phyloP scores from a whole-genome alignment of 768 basidiomycete species.

The Serendipita sp. region DNA sequence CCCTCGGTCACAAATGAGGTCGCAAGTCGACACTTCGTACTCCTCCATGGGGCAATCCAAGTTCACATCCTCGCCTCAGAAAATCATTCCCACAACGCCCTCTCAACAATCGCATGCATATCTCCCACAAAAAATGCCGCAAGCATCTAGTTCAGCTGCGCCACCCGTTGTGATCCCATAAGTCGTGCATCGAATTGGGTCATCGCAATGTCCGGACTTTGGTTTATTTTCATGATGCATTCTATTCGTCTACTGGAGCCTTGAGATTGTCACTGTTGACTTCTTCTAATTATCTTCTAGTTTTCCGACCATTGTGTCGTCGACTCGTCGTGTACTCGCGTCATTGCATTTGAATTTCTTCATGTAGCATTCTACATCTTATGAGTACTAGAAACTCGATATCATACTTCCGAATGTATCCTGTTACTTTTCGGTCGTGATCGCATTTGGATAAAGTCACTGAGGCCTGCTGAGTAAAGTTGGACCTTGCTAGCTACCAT shows the following conservation, averaged over 20 bases:
- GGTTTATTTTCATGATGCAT: too few relatives aligned
- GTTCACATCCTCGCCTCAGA: too few relatives aligned
- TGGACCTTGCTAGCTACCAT: not conserved
- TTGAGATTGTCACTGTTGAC: too few relatives aligned
- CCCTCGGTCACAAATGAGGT: not conserved
- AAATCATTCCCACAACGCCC: too few relatives aligned
- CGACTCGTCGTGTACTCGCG: not conserved
- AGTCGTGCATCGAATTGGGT: constrained; percentile 43
- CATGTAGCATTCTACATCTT: not conserved
- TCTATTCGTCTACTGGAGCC: too few relatives aligned
- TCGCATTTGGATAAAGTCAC: not conserved
- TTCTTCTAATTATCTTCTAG: not conserved
- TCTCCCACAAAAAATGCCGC: too few relatives aligned
- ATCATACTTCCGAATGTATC: not conserved
- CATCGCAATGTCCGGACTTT: constrained; percentile 15
- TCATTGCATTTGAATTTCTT: not conserved
- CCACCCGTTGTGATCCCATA: constrained; percentile 76
- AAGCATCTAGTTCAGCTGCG: too few relatives aligned
- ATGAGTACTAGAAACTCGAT: not conserved
- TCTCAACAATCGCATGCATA: too few relatives aligned
- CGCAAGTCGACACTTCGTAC: not conserved
- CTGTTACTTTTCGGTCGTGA: not conserved
- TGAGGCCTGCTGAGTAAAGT: not conserved
- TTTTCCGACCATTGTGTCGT: not conserved
- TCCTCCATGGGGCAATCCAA: too few relatives aligned